phyloP scores from a whole-genome alignment of 805 yeast species.

The Barnettozyma siamensis region DNA sequence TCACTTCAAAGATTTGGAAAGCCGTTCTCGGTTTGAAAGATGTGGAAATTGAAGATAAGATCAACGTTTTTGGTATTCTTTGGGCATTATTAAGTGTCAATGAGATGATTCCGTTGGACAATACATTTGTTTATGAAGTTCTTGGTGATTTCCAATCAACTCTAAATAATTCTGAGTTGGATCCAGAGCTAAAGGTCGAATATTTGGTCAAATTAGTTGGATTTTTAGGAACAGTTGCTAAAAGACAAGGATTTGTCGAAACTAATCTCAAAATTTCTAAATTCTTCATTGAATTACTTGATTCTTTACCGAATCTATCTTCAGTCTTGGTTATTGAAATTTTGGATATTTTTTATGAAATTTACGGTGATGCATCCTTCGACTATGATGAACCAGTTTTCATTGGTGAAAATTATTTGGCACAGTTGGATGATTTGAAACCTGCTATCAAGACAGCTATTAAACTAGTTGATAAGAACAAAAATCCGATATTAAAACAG shows the following conservation, averaged over 20 bases:
- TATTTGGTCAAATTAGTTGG: slow-evolving; percentile 42
- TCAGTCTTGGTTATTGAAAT: slow-evolving; percentile 49
- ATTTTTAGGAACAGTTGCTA: slow-evolving; percentile 46
- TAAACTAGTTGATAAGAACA: slow-evolving; percentile 64
- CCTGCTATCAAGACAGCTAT: slow-evolving; percentile 47
- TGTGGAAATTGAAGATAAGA: slow-evolving; percentile 26
- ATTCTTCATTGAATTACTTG: slow-evolving; percentile 34
- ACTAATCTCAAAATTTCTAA: slow-evolving; percentile 41
- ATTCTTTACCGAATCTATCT: slow-evolving; percentile 23
- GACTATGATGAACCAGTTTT: slow-evolving; percentile 67
- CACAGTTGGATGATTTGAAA: slow-evolving; percentile 35
- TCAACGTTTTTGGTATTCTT: slow-evolving; percentile 35
- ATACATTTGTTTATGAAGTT: slow-evolving; percentile 23
- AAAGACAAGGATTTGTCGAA: slow-evolving; percentile 37
- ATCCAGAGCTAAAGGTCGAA: slow-evolving; percentile 31
- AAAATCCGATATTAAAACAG: slow-evolving; percentile 47
- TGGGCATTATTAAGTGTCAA: slow-evolving; percentile 36
- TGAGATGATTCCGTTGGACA: slow-evolving; percentile 13
- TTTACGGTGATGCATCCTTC: slow-evolving; percentile 68
- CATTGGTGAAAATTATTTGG: slow-evolving; percentile 45
- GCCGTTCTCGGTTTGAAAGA: slow-evolving; percentile 15
- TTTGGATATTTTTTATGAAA: slow-evolving; percentile 63
- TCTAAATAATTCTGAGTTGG: slow-evolving; percentile 12
- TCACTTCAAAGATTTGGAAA: slow-evolving; percentile 9
- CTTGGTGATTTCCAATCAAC: slow-evolving; percentile 20